Conservation (phyloP, 2,329 filamentous ascomycete species). For the Aspergillus ustus region DNA sequence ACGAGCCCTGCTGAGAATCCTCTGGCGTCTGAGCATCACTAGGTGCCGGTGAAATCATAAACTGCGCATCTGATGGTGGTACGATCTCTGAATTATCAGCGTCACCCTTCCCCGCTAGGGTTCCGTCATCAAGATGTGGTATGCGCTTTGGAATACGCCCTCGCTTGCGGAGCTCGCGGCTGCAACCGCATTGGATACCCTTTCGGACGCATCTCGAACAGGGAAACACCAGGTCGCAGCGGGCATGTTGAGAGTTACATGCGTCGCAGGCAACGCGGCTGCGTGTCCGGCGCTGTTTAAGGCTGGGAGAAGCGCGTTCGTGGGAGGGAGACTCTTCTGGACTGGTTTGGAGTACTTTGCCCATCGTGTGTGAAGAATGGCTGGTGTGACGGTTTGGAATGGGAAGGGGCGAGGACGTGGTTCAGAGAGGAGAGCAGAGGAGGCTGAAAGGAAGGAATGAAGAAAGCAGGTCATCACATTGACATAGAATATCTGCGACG, state of each 20-base stretch:
- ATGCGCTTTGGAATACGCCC: slow-evolving; percentile 67
- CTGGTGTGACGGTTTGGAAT: not conserved
- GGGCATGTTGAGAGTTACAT: slow-evolving; percentile 90
- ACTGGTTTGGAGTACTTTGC: not conserved
- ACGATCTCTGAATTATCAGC: not conserved
- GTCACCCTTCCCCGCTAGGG: not conserved
- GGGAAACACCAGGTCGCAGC: slow-evolving; percentile 88
- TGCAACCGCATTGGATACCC: slow-evolving; percentile 74
- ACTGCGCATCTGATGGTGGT: not conserved
- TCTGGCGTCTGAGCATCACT: slow-evolving; percentile 30
- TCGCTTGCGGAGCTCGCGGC: slow-evolving; percentile 89
- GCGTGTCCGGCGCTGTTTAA: slow-evolving; percentile 40
- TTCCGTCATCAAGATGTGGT: not conserved
- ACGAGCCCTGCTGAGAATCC: not conserved
- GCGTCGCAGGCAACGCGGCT: slow-evolving; percentile 76
- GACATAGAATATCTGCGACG: not conserved
- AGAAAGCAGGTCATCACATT: not conserved
- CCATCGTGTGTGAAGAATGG: not conserved
- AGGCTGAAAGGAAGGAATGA: not conserved
- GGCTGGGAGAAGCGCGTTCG: slow-evolving; percentile 14
- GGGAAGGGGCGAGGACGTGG: not conserved
- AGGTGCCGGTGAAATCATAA: slow-evolving; percentile 23
- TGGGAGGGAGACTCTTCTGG: not conserved
- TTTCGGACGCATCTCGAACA: slow-evolving; percentile 89
- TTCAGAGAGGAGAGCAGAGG: not conserved